Conservation (phyloP, 805 yeast species). For the Candida hungchunana region DNA sequence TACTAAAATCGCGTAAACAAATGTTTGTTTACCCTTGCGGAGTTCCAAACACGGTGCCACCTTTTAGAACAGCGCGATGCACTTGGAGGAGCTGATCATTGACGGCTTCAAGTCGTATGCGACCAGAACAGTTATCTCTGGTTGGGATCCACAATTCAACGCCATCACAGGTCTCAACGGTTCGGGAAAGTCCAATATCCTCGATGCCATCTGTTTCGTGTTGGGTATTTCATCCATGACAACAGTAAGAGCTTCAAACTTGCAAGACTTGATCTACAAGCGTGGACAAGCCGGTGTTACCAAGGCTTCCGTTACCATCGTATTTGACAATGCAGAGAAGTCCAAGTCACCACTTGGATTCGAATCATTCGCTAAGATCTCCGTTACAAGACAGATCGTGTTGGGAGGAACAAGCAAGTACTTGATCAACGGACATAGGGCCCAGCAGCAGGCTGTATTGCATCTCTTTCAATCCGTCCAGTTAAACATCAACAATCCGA, state of each 20-base stretch:
- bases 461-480: constrained; percentile 93
- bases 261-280: constrained; percentile 92
- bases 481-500: constrained; percentile 93
- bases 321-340: constrained; percentile 81
- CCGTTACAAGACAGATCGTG: constrained; percentile 87
- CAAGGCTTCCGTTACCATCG: constrained; percentile 93
- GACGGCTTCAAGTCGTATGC: constrained; percentile 99
- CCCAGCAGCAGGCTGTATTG: constrained; percentile 89
- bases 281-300: constrained; percentile 98
- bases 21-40: constrained; percentile 2
- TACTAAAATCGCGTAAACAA: constrained; percentile 12
- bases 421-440: constrained; percentile 91
- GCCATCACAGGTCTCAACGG: constrained; percentile 98
- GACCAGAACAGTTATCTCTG: constrained; percentile 88
- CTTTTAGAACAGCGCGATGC: constrained; percentile 13
- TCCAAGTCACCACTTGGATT: constrained; percentile 83
- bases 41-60: not conserved
- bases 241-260: constrained; percentile 89
- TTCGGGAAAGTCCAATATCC: constrained; percentile 92
- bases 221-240: constrained; percentile 91
- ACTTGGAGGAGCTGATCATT: constrained; percentile 89
- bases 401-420: constrained; percentile 92
- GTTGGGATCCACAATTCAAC: constrained; percentile 95
- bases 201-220: constrained; percentile 98
- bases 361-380: constrained; percentile 68